Base-by-base conservation (phyloP, 371 early-diverging fungal genomes). In the Furculomyces boomerangus region DNA sequence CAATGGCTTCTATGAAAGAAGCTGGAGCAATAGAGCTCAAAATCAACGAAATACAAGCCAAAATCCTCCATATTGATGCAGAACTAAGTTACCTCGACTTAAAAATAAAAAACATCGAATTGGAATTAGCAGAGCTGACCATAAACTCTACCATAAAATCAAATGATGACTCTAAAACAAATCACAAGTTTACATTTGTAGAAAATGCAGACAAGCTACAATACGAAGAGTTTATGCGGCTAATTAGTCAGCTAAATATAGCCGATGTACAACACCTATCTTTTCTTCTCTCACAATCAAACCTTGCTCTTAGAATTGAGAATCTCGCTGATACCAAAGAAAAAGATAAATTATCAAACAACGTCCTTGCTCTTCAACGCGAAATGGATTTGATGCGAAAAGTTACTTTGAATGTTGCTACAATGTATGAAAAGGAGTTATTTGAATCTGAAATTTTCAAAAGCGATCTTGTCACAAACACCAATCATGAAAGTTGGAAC, bases 371-470 rank as follows among this genome's bases (percentile, higher is more conserved):
- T 44, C 68, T 89, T 46, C 76, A 83, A 26, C 71, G 79, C 25
- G 82, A 83, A 5, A 60, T 89, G 55, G 72, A 85, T 37, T 78
- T 83, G 13, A 84, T 89, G 84, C 83, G 89, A 30, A 77, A 79
- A 46, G 82, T 83, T 0, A 86, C 87, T 10, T 72, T 85, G 10
- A 73, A 80, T 14, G 80, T 85, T 0, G 84, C 88, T 0, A 68
- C 83, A 3, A 78, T 84, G 26, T 88, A 84, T 58, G 87, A 88
- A 59, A 83, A 81, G 31, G 80, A 80, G 41, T 73, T 85, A 18
- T 77, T 81, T 48, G 73, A 76, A 18, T 60, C 81, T 7, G 82
- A 82, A 43, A 43, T 5, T 20, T 10, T 43, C 35, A 18, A 35
- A n/a, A n/a, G n/a, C n/a, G n/a, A n/a, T n/a, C n/a, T n/a, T n/a